phyloP scores from a whole-genome alignment of 805 yeast genomes.

The Kazachstania kunashirensis region DNA sequence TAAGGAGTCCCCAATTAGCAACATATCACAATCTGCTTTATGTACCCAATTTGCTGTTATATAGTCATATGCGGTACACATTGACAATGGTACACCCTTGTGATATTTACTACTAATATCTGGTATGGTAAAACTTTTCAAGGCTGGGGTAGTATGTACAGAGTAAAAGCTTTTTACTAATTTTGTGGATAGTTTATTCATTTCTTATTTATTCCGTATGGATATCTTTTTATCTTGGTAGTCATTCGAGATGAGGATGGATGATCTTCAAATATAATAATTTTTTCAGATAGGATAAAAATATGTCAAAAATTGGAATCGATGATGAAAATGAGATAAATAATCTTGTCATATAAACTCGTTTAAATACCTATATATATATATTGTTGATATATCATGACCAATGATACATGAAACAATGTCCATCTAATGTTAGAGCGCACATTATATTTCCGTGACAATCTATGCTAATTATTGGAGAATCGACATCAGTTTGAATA shows the following conservation, averaged over 20 bases:
- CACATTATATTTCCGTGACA: conserved; percentile 14
- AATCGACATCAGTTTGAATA: conserved; percentile 4
- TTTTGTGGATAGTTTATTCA: background rate
- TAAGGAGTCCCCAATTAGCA: conserved; percentile 83
- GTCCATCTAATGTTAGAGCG: conserved; percentile 22
- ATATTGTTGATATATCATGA: background rate
- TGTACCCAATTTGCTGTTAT: conserved; percentile 67
- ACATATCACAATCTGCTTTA: conserved; percentile 53
- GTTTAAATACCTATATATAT: background rate
- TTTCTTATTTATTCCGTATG: background rate
- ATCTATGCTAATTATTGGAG: conserved; percentile 21
- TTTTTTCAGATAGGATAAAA: no score
- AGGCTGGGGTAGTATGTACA: background rate
- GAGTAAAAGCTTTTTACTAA: conserved; percentile 2
- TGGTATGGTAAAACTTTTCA: conserved; percentile 23
- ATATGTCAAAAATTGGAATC: no score
- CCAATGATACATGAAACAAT: conserved; percentile 25
- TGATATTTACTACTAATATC: conserved; percentile 31
- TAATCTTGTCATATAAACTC: no score
- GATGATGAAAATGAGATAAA: no score
- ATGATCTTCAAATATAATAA: no score
- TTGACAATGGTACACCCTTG: conserved; percentile 35
- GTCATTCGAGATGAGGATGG: no score
- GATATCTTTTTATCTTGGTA: background rate
- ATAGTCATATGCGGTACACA: conserved; percentile 82